phyloP scores from a whole-genome alignment of 108 stramenopile genomes.

The Thalassiosira profunda region DNA sequence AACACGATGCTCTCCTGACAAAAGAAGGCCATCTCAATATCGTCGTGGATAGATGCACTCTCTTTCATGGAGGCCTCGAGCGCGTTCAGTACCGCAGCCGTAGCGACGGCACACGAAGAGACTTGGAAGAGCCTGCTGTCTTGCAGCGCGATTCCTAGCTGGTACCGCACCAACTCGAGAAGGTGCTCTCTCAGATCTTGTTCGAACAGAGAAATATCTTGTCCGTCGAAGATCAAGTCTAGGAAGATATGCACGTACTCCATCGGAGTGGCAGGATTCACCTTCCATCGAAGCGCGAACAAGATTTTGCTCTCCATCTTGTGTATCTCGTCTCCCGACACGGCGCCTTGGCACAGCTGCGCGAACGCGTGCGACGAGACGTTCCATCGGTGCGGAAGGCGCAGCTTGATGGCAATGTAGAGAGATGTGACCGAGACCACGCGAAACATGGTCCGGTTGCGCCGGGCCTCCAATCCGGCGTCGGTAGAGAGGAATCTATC shows the following conservation, averaged over 20 bases:
- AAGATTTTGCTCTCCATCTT: slow-evolving; percentile 22
- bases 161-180: slow-evolving; percentile 21
- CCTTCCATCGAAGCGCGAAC: slow-evolving; percentile 29
- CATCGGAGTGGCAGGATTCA: slow-evolving; percentile 28
- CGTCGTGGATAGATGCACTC: background rate
- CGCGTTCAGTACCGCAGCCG: slow-evolving; percentile 28
- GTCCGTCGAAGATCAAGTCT: slow-evolving; percentile 29
- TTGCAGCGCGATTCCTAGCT: slow-evolving; percentile 12
- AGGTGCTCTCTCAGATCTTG: slow-evolving; percentile 21
- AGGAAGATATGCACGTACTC: slow-evolving; percentile 12
- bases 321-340: slow-evolving; percentile 26
- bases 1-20: slow-evolving; percentile 6
- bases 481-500: slow-evolving; percentile 24
- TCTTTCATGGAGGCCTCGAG: slow-evolving; percentile 20
- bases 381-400: slow-evolving; percentile 21
- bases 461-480: slow-evolving; percentile 1
- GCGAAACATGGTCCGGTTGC: slow-evolving; percentile 13
- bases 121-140: slow-evolving; percentile 4
- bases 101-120: slow-evolving; percentile 2
- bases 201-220: no score
- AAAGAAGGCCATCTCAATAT: background rate
- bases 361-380: slow-evolving; percentile 27
- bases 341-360: slow-evolving; percentile 18
- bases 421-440: slow-evolving; percentile 33
- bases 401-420: slow-evolving; percentile 30